A percentile compares a stretch with the other conserved stretches of the same genome.
Conservation (phyloP, 2,329 filamentous ascomycete genomes). For the Aspergillus chevalieri region DNA sequence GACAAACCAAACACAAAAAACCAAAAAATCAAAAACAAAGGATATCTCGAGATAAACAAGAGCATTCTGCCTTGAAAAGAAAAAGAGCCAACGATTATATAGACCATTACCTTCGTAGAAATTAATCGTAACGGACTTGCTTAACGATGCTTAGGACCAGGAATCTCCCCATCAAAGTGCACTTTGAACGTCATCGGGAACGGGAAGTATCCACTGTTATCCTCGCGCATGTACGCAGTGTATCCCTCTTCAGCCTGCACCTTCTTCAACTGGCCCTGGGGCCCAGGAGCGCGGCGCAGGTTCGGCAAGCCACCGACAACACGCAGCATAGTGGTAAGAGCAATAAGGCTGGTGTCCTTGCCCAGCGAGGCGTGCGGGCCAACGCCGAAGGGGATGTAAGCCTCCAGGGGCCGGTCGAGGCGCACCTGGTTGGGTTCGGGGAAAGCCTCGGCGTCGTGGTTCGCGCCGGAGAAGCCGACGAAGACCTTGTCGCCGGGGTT, state of each 20-base stretch:
- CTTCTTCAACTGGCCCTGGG: constrained; percentile 63
- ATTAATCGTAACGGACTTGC: background rate
- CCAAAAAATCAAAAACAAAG: background rate
- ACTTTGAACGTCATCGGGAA: constrained; percentile 46
- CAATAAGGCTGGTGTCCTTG: constrained; percentile 54
- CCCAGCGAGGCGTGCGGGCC: constrained; percentile 61
- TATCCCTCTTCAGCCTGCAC: constrained; percentile 51
- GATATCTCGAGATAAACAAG: no score
- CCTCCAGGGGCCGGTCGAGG: constrained; percentile 56
- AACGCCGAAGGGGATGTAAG: constrained; percentile 59
- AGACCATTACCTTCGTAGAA: background rate
- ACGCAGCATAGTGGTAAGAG: constrained; percentile 63
- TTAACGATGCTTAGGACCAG: constrained; percentile 13
- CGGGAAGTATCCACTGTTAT: constrained; percentile 54
- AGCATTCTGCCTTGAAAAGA: no score
- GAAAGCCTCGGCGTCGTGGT: constrained; percentile 54
- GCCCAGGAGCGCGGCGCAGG: constrained; percentile 55
- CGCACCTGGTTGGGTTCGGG: constrained; percentile 56
- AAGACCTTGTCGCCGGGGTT: constrained; percentile 56
- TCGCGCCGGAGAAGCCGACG: constrained; percentile 54
- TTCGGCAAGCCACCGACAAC: constrained; percentile 57
- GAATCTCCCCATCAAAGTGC: constrained; percentile 37
- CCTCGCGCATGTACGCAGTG: constrained; percentile 59
- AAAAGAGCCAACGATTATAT: no score
- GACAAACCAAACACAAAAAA: background rate